phyloP scores from a whole-genome alignment of 129 eudicot genomes.

The Apium graveolens region DNA sequence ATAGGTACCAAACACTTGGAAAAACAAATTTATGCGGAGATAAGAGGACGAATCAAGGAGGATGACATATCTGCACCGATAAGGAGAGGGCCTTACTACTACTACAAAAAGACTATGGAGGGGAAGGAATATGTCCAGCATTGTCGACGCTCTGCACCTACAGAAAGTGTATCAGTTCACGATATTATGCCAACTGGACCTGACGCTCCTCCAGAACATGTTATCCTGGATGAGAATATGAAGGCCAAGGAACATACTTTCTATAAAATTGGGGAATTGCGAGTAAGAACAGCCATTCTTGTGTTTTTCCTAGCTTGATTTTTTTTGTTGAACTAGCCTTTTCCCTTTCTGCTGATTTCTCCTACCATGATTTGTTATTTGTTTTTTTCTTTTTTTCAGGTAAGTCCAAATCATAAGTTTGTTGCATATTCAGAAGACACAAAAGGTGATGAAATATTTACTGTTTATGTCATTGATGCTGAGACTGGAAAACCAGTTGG shows the following conservation, averaged over 20 bases:
- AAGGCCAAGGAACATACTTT: constrained; percentile 66
- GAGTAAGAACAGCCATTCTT: constrained; percentile 31
- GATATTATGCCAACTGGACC: constrained; percentile 83
- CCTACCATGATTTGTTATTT: background rate
- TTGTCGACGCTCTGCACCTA: constrained; percentile 58
- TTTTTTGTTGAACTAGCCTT: background rate
- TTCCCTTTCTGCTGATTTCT: background rate
- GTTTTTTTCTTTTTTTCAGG: constrained; percentile 29
- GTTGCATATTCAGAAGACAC: constrained; percentile 97
- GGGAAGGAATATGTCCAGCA: constrained; percentile 85
- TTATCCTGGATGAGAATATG: constrained; percentile 73
- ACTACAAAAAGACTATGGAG: constrained; percentile 70
- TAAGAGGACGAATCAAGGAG: constrained; percentile 79
- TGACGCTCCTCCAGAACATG: constrained; percentile 78
- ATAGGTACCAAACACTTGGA: constrained; percentile 73
- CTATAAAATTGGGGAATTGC: constrained; percentile 62
- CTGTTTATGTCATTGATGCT: constrained; percentile 63
- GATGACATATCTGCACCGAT: constrained; percentile 81
- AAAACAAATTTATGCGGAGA: constrained; percentile 64
- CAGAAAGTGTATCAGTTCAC: constrained; percentile 38
- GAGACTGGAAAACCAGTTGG: constrained; percentile 60
- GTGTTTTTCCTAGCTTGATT: background rate
- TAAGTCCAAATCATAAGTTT: constrained; percentile 72
- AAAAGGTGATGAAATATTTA: constrained; percentile 88
- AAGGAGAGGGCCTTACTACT: constrained; percentile 73